These are phyloP conservation scores for Emericellopsis cladophorae DNA, from an alignment of 2,329 filamentous ascomycete genomes.

Conservation along the genomic window DNA sequence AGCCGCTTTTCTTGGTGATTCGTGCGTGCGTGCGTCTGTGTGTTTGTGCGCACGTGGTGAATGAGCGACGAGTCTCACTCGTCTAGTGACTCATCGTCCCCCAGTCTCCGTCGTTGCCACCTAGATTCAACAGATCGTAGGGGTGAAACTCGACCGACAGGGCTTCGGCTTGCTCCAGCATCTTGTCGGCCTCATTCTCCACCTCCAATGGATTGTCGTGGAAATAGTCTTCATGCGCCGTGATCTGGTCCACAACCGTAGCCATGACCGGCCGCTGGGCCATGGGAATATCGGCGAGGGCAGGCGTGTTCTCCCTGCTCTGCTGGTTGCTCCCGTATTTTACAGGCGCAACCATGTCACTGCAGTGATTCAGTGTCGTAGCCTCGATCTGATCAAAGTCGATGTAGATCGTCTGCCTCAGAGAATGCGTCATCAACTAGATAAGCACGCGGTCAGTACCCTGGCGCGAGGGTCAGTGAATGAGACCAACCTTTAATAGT, in stretches of 20 bases:
- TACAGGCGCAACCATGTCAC: background rate
- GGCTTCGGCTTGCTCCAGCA: conserved; percentile 4
- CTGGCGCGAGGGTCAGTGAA: background rate
- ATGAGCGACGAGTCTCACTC: too few species aligned
- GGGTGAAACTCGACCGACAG: conserved; percentile 1
- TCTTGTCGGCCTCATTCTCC: conserved; percentile 2
- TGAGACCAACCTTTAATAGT: background rate
- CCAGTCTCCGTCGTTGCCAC: background rate
- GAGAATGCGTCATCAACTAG: conserved; percentile 1
- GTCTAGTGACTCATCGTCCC: too few species aligned
- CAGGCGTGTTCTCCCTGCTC: too few species aligned
- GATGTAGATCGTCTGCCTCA: background rate
- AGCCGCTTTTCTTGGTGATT: too few species aligned
- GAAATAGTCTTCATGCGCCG: background rate
- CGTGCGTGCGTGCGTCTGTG: too few species aligned
- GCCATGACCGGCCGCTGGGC: too few species aligned
- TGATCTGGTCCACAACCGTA: too few species aligned
- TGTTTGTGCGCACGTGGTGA: too few species aligned
- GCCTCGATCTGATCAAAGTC: background rate
- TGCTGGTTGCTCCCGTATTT: background rate
- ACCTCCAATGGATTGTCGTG: background rate
- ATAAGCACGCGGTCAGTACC: background rate
- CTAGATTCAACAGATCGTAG: conserved; percentile 1
- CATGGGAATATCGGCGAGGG: too few species aligned
- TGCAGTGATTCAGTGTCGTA: background rate